A percentile compares a stretch with the other conserved stretches of the same genome.
Conservation (phyloP, 176 grass and related monocot genomes). For the Pharus latifolius region DNA sequence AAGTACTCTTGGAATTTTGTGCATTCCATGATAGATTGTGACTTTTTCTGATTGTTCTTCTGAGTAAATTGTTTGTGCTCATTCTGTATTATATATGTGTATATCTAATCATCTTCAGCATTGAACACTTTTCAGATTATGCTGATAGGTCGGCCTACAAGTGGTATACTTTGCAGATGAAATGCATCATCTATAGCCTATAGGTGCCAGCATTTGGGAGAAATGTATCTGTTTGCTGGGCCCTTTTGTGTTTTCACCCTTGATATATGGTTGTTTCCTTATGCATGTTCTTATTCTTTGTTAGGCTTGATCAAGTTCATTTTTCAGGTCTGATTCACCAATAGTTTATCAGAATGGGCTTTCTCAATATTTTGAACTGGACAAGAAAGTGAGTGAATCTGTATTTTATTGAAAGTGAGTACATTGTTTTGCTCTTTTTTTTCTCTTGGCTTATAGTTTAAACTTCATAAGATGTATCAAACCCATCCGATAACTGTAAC, state of each 20-base stretch:
- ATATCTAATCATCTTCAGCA: not conserved
- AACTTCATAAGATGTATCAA: not conserved
- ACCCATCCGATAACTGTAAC: not conserved
- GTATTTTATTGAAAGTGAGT: slow-evolving; percentile 8
- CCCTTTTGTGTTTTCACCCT: not conserved
- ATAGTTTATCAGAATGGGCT: not conserved
- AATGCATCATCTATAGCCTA: not conserved
- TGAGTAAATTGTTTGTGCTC: not conserved
- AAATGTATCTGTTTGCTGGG: not conserved
- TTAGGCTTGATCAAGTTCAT: not conserved
- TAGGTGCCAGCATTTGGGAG: not conserved
- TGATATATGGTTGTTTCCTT: not conserved
- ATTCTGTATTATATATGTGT: not conserved
- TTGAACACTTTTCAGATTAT: not conserved
- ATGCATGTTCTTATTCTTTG: not conserved
- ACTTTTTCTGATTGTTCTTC: not conserved
- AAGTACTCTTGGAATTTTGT: not conserved
- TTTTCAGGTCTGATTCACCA: slow-evolving; percentile 7
- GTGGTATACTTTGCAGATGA: not conserved
- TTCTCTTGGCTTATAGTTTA: not conserved
- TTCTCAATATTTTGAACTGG: not conserved
- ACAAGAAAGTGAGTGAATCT: not conserved
- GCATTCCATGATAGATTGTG: slow-evolving; percentile 12
- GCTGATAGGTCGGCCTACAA: not conserved
- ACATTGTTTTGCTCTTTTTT: not conserved